Evolutionary conservation across 306 rosid species (phyloP).

Genomic region (Fragaria vesca): DNA sequence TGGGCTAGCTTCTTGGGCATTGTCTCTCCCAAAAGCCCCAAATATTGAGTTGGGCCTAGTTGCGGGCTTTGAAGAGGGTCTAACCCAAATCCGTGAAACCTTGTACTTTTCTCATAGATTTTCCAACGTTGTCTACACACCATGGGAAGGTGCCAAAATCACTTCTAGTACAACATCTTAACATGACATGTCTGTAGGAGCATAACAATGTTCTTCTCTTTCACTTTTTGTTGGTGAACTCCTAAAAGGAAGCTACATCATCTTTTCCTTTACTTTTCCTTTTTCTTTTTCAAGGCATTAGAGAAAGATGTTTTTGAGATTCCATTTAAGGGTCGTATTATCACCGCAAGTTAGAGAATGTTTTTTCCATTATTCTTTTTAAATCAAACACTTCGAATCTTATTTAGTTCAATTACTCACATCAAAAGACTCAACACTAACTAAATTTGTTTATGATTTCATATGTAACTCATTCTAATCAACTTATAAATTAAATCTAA

Average conservation of each 20-base stretch:
- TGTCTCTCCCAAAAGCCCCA: background rate
- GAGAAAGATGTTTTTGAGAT: background rate
- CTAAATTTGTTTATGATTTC: background rate
- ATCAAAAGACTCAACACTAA: too few species aligned
- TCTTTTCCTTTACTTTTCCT: background rate
- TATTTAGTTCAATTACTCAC: too few species aligned
- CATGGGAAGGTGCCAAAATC: too few species aligned
- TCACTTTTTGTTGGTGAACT: background rate
- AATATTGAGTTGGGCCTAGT: background rate
- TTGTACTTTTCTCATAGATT: too few species aligned
- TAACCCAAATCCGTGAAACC: too few species aligned
- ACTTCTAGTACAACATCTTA: background rate
- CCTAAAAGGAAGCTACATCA: background rate
- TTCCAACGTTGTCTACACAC: too few species aligned
- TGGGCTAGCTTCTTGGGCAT: background rate
- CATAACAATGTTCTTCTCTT: background rate
- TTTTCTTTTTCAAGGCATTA: background rate
- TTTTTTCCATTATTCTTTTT: too few species aligned
- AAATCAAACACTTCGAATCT: background rate
- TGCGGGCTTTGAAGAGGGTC: background rate
- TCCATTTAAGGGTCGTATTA: background rate
- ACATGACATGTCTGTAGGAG: background rate
- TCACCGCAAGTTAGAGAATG: too few species aligned
- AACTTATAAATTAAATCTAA: too few species aligned
- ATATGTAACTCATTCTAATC: background rate